Base-by-base conservation (phyloP, 192 early-diverging fungal genomes). In the Backusella macrospora region DNA sequence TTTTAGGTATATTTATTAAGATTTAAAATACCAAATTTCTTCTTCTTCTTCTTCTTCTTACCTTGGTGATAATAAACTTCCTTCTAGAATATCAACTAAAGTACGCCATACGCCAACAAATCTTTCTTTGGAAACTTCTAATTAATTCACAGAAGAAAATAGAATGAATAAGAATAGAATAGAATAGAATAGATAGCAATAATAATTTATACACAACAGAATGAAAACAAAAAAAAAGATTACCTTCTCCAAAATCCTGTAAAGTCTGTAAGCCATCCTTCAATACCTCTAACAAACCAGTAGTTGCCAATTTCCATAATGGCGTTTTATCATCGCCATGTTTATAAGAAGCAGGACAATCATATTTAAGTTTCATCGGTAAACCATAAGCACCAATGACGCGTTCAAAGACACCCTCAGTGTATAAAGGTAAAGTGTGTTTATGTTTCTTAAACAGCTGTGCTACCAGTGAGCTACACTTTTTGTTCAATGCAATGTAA, bases 401-500 rank as follows among this genome's bases (percentile, higher is more conserved):
- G 14, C 80, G 82, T 34, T 82, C 85, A 79, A 84, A 89, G 0
- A 84, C 83, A 0, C 85, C 86, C 39, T 84, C 75, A 0, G 78
- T 78, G 68, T 88, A 95, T 1, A 95, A 64, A 12, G 72, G 81
- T 15, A 78, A 69, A 26, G 85, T 73, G 0, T 75, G 67, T 13
- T 81, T 79, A 78, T 88, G 86, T 10, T 75, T 77, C 14, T 88
- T 87, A 55, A 92, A 89, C 15, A 89, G 45, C 64, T 79, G 78
- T 2, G 84, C 81, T 13, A 92, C 84, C 16, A 80, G 71, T 23
- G 80, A 75, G 70, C 92, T 86, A 14, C 81, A 84, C 18, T 78
- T 87, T 68, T 93, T 93, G 48, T 90, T 86, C 4, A 96, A 76
- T 0, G 90, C 87, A 83, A 95, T 92, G 73, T 90, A 95, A 0